A percentile compares a stretch with the other conserved stretches of the same genome.
These are phyloP conservation scores for Pterula multifida DNA, from an alignment of 1,284 basidiomycete genomes.

Conservation along the genomic window DNA sequence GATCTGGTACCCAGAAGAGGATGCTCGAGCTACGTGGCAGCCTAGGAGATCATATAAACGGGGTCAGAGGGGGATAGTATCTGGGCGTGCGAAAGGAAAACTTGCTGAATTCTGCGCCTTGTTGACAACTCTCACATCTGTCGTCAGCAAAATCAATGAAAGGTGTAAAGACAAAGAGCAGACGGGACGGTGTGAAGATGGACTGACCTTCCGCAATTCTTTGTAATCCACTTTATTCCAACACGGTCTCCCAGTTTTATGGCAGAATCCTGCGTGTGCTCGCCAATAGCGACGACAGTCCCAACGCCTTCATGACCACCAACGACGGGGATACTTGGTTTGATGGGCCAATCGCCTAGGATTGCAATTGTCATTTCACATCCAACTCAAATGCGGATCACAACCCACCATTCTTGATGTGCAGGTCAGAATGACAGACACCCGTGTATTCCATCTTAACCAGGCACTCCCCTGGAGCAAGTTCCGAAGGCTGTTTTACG, in stretches of 20 bases:
- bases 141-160: neutral
- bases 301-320: conserved; percentile 83
- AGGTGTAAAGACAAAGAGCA: neutral
- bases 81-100: neutral
- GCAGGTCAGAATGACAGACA: conserved; percentile 14
- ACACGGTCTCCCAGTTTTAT: conserved; percentile 72
- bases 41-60: conserved; percentile 17
- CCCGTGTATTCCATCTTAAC: conserved; percentile 70
- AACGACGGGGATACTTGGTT: conserved; percentile 59
- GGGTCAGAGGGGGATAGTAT: neutral
- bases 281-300: conserved; percentile 67
- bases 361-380: conserved; percentile 41
- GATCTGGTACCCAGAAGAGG: neutral
- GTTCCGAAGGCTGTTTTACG: conserved; percentile 52
- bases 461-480: conserved; percentile 72
- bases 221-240: conserved; percentile 80
- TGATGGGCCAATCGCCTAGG: conserved; percentile 63
- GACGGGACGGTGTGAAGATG: neutral
- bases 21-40: neutral
- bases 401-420: conserved; percentile 6
- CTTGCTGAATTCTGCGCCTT: neutral
- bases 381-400: conserved; percentile 57
- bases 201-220: conserved; percentile 31
- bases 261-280: conserved; percentile 45
- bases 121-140: neutral